A percentile compares a stretch with the other conserved stretches of the same genome.
Conservation (phyloP, 2,329 filamentous ascomycete genomes). For the Colletotrichum sp. region DNA sequence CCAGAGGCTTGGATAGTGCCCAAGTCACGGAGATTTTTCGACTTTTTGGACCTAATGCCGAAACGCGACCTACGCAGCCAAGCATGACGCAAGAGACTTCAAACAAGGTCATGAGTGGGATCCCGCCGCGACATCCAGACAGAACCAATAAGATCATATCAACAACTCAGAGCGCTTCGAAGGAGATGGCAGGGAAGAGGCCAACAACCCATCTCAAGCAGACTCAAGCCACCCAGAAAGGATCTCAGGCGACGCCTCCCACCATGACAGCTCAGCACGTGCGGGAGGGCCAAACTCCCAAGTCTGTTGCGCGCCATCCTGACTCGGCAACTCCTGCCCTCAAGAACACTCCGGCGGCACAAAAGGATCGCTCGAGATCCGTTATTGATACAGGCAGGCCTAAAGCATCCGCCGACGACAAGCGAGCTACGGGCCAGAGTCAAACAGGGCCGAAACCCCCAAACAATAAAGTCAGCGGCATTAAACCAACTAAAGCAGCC, state of each 20-base stretch:
- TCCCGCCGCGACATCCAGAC: not conserved
- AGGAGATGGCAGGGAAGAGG: not conserved
- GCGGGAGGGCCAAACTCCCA: not conserved
- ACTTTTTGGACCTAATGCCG: not conserved
- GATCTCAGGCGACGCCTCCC: not conserved
- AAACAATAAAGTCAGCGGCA: not conserved
- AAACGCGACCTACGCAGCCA: not conserved
- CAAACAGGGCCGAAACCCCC: not conserved
- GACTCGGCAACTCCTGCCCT: not conserved
- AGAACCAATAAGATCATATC: not conserved
- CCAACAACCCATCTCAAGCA: not conserved
- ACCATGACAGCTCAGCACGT: not conserved
- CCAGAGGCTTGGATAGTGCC: not conserved
- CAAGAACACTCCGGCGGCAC: not conserved
- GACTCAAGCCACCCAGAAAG: not conserved
- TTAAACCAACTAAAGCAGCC: not conserved
- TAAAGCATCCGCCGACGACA: not conserved
- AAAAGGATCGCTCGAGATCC: not conserved
- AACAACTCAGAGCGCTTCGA: not conserved
- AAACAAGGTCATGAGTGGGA: not conserved
- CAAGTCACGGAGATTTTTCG: not conserved
- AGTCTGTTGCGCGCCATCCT: not conserved
- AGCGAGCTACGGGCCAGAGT: too few species aligned
- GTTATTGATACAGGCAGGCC: not conserved
- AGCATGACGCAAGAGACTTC: not conserved